phyloP scores from a whole-genome alignment of 148 eudicot species.

The Diospyros lotus region DNA sequence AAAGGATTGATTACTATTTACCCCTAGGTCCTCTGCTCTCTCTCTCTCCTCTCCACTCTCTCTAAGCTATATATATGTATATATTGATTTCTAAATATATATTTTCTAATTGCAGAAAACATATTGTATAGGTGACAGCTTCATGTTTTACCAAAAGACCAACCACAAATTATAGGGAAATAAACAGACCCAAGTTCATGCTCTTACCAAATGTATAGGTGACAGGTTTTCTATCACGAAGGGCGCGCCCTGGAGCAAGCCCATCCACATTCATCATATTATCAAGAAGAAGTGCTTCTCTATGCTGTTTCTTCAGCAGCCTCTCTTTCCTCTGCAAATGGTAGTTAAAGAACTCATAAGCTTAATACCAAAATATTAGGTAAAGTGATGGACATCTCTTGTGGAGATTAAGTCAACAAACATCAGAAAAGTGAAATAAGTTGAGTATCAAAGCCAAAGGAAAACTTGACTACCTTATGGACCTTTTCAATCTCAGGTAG shows the following conservation, averaged over 20 bases:
- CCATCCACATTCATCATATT: slow-evolving; percentile 66
- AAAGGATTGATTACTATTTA: no score
- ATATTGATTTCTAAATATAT: no score
- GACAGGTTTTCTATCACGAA: slow-evolving; percentile 92
- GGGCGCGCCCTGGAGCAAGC: slow-evolving; percentile 76
- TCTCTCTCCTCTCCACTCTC: no score
- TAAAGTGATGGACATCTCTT: neutral
- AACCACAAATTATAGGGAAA: slow-evolving; percentile 4
- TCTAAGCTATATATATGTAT: no score
- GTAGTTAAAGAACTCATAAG: neutral
- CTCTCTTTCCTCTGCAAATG: slow-evolving; percentile 72
- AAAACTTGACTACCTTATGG: slow-evolving; percentile 58
- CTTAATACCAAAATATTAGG: neutral
- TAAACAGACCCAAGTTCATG: neutral
- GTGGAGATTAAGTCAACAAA: slow-evolving; percentile 6
- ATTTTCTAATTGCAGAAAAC: no score
- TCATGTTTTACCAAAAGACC: neutral
- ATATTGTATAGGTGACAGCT: no score
- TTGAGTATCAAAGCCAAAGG: neutral
- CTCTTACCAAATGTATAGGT: slow-evolving; percentile 91
- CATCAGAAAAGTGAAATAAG: slow-evolving; percentile 8
- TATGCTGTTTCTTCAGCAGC: slow-evolving; percentile 81
- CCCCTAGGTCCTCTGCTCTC: no score
- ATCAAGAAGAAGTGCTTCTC: slow-evolving; percentile 91
- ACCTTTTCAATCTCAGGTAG: slow-evolving; percentile 91